Evolutionary conservation across 768 basidiomycete species (phyloP), one percentile per base, ranked within the genome.

Genomic region (Rhizopogon sp.): DNA sequence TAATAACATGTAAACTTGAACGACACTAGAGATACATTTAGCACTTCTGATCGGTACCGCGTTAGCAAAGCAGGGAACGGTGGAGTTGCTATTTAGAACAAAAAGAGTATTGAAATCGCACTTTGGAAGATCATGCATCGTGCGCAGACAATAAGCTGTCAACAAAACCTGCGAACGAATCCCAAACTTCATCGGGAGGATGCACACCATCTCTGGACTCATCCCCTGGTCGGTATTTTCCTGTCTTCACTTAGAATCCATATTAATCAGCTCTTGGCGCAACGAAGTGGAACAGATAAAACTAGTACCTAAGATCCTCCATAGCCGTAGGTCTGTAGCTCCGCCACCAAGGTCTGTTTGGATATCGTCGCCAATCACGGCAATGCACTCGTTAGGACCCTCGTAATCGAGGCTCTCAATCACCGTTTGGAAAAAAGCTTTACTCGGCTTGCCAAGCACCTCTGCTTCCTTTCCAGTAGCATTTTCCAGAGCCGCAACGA

Each of bases 341-440:
- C 84, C 87, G 3, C 73, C 79, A 1, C 85, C 84, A 16, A 88
- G 74, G 67, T 89, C 88, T 33, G 80, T 78, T 42, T 75, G 73
- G 1, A 81, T 70, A 60, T 90, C 88, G 65, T 89, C 88, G 6
- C 87, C 87, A 31, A 88, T 76, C 49, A 88, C 74, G 0, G 76
- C 81, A 25, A 81, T 73, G 47, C 63, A 61, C 50, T 70, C 64
- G 55, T 31, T 43, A 14, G 39, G 25, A 14, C 50, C 63, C 16
- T 69, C 59, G 3, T 57, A 47, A 7, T 58, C 54, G 66, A 82
- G 70, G 61, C 79, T 75, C 28, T 64, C 60, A 41, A 89, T 73
- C 11, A 81, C 82, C 8, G 78, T 69, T 56, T 84, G 71, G 59
- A 86, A 88, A 62, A 89, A 88, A 1, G 68, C 60, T 14, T 70